Conservation (phyloP, 768 basidiomycete genomes). For the Chiua virens region DNA sequence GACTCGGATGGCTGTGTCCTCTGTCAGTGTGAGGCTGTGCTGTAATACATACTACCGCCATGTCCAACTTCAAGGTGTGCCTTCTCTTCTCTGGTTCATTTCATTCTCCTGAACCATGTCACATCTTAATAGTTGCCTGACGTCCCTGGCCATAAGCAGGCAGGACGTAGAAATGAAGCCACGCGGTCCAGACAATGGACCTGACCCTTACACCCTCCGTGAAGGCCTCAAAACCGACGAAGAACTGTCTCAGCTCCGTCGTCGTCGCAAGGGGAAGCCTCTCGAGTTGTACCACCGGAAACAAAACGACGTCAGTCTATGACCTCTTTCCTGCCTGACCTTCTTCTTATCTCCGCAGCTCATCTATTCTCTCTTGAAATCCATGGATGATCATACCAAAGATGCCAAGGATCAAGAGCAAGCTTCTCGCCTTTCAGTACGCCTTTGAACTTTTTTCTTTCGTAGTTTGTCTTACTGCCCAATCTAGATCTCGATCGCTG, state of each 20-base stretch:
- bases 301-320: constrained; percentile 64
- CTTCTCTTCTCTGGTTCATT: background rate
- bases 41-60: too few relatives aligned
- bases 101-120: background rate
- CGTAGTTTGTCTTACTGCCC: background rate
- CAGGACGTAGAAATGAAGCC: constrained; percentile 43
- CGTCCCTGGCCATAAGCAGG: background rate
- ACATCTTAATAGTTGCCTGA: too few relatives aligned
- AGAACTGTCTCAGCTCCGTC: constrained; percentile 62
- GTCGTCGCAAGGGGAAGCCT: constrained; percentile 56
- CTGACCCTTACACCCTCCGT: constrained; percentile 70
- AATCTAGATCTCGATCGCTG: constrained; percentile 79
- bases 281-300: constrained; percentile 65
- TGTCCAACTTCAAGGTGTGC: constrained; percentile 11
- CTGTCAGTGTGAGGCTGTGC: too few relatives aligned
- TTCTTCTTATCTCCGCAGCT: constrained; percentile 48
- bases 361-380: constrained; percentile 83
- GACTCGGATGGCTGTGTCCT: too few relatives aligned
- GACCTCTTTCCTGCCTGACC: constrained; percentile 1
- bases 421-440: constrained; percentile 62
- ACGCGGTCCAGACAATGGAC: constrained; percentile 29
- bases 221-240: constrained; percentile 59
- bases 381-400: constrained; percentile 85
- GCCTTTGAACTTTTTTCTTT: constrained; percentile 18
- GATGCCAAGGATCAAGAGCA: constrained; percentile 76